Evolutionary conservation across 192 early-diverging fungal species (phyloP).

Genomic region (Umbelopsis isabellina): DNA sequence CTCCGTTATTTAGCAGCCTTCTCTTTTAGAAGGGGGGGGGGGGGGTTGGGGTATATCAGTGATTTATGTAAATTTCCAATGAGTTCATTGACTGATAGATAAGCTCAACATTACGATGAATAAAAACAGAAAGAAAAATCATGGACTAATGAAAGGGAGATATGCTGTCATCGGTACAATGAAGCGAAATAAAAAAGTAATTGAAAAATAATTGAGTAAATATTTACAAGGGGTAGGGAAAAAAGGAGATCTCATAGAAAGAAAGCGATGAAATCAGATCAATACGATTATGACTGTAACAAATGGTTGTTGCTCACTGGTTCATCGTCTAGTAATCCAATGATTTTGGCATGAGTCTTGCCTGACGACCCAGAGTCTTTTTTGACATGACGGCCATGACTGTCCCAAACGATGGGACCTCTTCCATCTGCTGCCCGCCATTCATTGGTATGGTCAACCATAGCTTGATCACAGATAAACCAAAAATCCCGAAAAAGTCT

Average conservation of each 20-base stretch:
- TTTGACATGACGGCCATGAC: conserved; percentile 8
- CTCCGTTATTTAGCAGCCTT: not conserved
- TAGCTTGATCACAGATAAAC: conserved; percentile 14
- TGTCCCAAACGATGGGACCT: conserved; percentile 6
- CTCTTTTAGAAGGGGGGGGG: no score
- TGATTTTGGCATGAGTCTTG: not conserved
- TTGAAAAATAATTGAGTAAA: no score
- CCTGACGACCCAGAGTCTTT: not conserved
- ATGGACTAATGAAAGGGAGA: no score
- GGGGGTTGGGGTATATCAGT: no score
- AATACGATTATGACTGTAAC: not conserved
- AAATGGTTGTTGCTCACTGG: not conserved
- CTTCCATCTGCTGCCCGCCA: conserved; percentile 1
- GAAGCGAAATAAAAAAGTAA: no score
- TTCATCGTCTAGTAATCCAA: not conserved
- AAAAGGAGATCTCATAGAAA: not conserved
- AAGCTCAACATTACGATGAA: not conserved
- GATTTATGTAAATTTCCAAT: not conserved
- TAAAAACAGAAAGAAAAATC: no score
- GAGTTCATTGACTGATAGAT: not conserved
- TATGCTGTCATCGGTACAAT: no score
- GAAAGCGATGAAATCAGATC: not conserved
- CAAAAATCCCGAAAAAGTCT: not conserved
- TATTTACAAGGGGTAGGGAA: not conserved
- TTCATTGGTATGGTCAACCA: not conserved